These are phyloP conservation scores for Eutrema heterophyllum DNA, from an alignment of 345 rosid genomes.

Conservation along the genomic window DNA sequence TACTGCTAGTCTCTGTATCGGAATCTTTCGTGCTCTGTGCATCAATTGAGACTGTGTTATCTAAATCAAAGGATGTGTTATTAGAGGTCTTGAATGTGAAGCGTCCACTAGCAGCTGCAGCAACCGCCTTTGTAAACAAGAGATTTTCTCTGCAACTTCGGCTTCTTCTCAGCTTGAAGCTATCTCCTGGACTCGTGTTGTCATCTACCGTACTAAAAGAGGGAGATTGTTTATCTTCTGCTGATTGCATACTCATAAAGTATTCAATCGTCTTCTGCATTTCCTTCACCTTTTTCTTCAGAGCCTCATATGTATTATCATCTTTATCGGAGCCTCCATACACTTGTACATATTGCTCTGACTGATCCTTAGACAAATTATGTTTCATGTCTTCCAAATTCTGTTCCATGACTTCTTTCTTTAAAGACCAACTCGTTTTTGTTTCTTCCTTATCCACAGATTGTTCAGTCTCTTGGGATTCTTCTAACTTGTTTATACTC, in stretches of 20 bases:
- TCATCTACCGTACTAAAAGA: conserved; percentile 19
- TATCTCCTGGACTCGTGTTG: conserved; percentile 17
- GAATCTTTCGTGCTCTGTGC: conserved; percentile 38
- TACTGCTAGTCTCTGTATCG: conserved; percentile 27
- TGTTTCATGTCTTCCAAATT: neutral
- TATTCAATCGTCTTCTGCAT: conserved; percentile 55
- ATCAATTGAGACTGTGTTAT: conserved; percentile 26
- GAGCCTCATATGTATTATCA: conserved; percentile 35
- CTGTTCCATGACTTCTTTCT: conserved; percentile 3
- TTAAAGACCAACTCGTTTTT: neutral
- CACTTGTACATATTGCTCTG: neutral
- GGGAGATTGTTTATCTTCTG: conserved; percentile 50
- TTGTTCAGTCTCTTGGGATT: neutral
- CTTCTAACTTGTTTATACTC: neutral
- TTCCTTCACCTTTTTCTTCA: conserved; percentile 57
- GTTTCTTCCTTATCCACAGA: neutral
- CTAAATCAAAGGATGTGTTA: conserved; percentile 26
- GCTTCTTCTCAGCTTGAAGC: conserved; percentile 41
- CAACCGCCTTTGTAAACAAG: conserved; percentile 15
- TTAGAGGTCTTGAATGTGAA: conserved; percentile 31
- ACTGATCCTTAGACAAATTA: neutral
- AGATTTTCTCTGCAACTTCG: conserved; percentile 47
- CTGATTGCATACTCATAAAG: conserved; percentile 40
- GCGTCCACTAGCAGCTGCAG: conserved; percentile 1
- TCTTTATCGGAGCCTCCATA: neutral